Evolutionary conservation across 2,329 filamentous ascomycete genomes (phyloP).

Genomic region (Fusarium coffeatum): DNA sequence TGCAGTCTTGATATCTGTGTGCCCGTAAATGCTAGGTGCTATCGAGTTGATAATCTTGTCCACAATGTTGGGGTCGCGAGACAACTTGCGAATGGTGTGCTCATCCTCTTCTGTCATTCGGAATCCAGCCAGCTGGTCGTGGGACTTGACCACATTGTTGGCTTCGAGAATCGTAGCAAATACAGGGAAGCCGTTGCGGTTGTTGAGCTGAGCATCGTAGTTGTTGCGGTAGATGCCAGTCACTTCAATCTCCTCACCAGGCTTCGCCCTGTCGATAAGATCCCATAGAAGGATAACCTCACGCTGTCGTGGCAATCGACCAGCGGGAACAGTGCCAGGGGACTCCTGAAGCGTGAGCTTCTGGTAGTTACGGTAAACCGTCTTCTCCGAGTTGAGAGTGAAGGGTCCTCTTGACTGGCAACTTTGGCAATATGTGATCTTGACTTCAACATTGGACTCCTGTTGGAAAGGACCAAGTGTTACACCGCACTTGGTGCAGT

Average conservation of each 20-base stretch:
- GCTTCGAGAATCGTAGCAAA: constrained; percentile 98
- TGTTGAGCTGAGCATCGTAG: constrained; percentile 97
- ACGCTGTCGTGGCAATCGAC: constrained; percentile 89
- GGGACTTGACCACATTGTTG: constrained; percentile 95
- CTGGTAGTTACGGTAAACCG: constrained; percentile 98
- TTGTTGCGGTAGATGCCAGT: constrained; percentile 98
- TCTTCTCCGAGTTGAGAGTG: constrained; percentile 95
- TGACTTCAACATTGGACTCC: constrained; percentile 95
- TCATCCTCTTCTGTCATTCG: constrained; percentile 95
- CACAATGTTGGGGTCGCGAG: constrained; percentile 88
- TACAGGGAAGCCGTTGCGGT: constrained; percentile 97
- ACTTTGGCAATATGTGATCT: constrained; percentile 94
- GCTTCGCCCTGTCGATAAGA: constrained; percentile 95
- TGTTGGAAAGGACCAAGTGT: constrained; percentile 97
- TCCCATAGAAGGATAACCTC: constrained; percentile 98
- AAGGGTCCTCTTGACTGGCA: constrained; percentile 97
- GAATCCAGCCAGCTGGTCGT: constrained; percentile 97
- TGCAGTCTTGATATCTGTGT: constrained; percentile 96
- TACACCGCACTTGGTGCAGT: constrained; percentile 91
- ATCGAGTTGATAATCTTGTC: constrained; percentile 95
- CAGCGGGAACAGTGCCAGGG: constrained; percentile 94
- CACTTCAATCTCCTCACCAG: constrained; percentile 96
- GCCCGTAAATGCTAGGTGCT: constrained; percentile 96
- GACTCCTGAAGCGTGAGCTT: constrained; percentile 98
- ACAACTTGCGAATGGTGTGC: constrained; percentile 86